These are phyloP conservation scores for Arabidopsis lyrata DNA, from an alignment of 441 rosid species.

Conservation along the genomic window DNA sequence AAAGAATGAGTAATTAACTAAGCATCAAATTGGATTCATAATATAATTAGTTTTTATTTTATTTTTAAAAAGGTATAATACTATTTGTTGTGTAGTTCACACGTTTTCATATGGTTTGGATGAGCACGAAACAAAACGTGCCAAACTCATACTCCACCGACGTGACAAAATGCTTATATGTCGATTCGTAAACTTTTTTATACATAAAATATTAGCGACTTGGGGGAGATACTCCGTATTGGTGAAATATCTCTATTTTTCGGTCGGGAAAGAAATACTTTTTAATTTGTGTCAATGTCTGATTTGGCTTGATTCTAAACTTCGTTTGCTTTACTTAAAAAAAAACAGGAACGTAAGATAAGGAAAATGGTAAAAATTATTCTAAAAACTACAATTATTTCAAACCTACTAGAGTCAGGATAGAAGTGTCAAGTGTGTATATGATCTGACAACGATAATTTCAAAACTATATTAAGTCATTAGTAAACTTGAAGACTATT, in stretches of 20 bases:
- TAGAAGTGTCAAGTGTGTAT: not conserved
- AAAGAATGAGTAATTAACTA: not conserved
- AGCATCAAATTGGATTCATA: not conserved
- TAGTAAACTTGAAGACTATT: not conserved
- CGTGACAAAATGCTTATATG: constrained; percentile 23
- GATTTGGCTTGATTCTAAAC: not conserved
- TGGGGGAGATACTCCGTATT: not conserved
- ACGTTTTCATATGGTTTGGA: constrained; percentile 36
- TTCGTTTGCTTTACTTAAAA: not conserved
- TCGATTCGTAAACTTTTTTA: not conserved
- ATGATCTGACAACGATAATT: not conserved
- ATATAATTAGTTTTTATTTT: not conserved
- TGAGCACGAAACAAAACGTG: constrained; percentile 42
- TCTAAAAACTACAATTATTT: not conserved
- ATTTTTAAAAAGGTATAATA: not conserved
- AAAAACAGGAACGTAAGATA: not conserved
- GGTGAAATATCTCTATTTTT: not conserved
- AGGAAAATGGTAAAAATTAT: not conserved
- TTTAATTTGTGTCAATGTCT: not conserved
- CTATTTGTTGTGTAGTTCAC: not conserved
- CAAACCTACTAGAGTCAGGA: not conserved
- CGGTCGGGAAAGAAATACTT: not conserved
- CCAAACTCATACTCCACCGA: constrained; percentile 35
- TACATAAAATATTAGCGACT: not conserved
- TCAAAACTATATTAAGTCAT: not conserved